phyloP scores from a whole-genome alignment of 805 yeast genomes.

The Lipomyces sp. region DNA sequence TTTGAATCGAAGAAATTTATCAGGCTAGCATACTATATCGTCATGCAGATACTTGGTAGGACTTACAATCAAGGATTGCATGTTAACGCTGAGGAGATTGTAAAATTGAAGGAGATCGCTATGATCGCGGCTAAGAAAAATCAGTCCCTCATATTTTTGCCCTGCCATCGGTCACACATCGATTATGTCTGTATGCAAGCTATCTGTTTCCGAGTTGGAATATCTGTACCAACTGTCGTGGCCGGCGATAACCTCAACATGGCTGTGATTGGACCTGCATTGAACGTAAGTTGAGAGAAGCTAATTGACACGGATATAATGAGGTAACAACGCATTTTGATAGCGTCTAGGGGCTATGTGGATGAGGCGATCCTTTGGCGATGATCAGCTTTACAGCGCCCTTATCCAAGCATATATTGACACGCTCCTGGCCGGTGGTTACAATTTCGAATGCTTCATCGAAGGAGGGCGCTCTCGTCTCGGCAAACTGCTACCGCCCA shows the following conservation, averaged over 20 bases:
- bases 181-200: conserved; percentile 65
- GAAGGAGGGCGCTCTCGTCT: conserved; percentile 72
- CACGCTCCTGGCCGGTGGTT: conserved; percentile 54
- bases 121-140: conserved; percentile 44
- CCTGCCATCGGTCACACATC: conserved; percentile 66
- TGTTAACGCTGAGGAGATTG: conserved; percentile 46
- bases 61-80: conserved; percentile 52
- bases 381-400: conserved; percentile 54
- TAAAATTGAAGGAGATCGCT: conserved; percentile 45
- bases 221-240: conserved; percentile 60
- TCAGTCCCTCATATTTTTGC: conserved; percentile 53
- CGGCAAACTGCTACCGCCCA: conserved; percentile 66
- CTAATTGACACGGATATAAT: background rate
- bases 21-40: conserved; percentile 45
- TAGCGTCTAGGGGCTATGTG: conserved; percentile 58
- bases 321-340: background rate
- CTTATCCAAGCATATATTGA: conserved; percentile 53
- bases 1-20: conserved; percentile 44
- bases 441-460: conserved; percentile 62
- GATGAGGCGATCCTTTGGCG: conserved; percentile 55
- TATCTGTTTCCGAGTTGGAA: conserved; percentile 57
- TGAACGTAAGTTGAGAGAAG: conserved; percentile 46
- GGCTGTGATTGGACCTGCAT: conserved; percentile 57
- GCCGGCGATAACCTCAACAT: conserved; percentile 72
- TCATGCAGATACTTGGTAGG: conserved; percentile 48